Base-by-base conservation (phyloP, 495 filamentous ascomycete species). In the Lasiosphaeriaceae sp. region DNA sequence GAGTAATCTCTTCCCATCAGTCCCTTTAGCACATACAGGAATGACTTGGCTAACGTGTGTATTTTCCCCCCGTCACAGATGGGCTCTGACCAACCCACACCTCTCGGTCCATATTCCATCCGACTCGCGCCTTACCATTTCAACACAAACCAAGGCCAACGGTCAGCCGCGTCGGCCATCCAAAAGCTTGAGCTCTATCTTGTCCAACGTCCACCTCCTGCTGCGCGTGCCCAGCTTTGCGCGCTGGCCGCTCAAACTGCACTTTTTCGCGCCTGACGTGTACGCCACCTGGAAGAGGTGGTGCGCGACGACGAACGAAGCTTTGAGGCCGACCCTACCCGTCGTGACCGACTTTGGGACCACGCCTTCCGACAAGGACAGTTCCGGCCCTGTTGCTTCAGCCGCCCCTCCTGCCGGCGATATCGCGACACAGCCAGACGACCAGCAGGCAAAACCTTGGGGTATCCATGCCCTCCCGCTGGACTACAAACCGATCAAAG, bases 1-100 rank as follows among this genome's bases (percentile, higher is more conserved):
- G 94, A 98, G 90, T 96, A 80, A 88, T 75, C 17, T 47, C 31
- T 16, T 16, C 23, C 20, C 23, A 12, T 22, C 50, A 9, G 21
- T 34, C 29, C 45, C 20, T 17, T 21, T 22, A 44, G n/a, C 11
- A 37, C n/a, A 31, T 17, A 17, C n/a, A 20, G 9, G 1, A 8
- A n/a, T 14, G n/a, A 35, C 35, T 43, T 39, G 9, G 0, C 52
- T 54, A 16, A 54, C 21, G 14, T 37, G 20, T 11, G 12, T 21
- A 20, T 22, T 12, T 41, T 41, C 6, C 4, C n/a, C 14, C 16
- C 14, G 8, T 43, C 39, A 12, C 53, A 94, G 90, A 80, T 97
- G 93, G 93, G 93, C 93, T 34, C 90, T 93, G 80, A 90, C 89
- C 59, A 89, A 97, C 66, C 80, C 90, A 0, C 85, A 91, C 61